Base-by-base conservation (phyloP, 2,329 filamentous ascomycete genomes). In the Ceratocystis cacaofunesta region DNA sequence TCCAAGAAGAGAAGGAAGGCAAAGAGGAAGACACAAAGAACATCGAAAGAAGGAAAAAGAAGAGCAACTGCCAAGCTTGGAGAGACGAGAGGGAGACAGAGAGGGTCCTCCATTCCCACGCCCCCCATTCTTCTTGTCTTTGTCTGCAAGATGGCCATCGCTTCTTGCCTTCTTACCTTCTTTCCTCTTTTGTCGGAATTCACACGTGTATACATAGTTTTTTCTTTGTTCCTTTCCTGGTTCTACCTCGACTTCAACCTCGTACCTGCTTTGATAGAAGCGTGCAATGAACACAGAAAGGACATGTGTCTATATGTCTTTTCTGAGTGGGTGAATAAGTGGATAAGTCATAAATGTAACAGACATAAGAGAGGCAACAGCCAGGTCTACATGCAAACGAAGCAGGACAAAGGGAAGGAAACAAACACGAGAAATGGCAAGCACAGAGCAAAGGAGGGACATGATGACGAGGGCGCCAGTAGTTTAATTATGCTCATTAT, bases 11-110 rank as follows among this genome's bases (percentile, higher is more conserved):
- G 43, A 43, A 22, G 41, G 30, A 44, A 43, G 41, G 25, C 7
- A 12, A 41, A 61, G 41, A 61, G 58, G 41, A 61, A 61, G 41
- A 36, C 19, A 61, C 17, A 44, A 43, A 61, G 41, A 61, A 61
- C 32, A 61, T 22, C 0, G 0, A 43, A 61, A 61, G 41, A 61
- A 61, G 58, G n/a, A 61, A 61, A 44, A 61, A 43, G 41, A 43
- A 61, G 58, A 25, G 58, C 36, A 22, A 15, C 58, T 44, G 41
- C 41, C 58, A 57, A 57, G 22, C 52, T 8, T n/a, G 25, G 25
- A 6, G 36, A 41, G 36, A 41, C 10, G 36, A 41, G 36, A 41
- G 32, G 32, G 32, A 36, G 32, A 36, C 32, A 32, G 46, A 22
- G 44, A 55, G 19, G 50, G 19, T 25, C 50, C 12, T 17, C 25